Conservation (phyloP, 768 basidiomycete species). For the Panellus pusillus region DNA sequence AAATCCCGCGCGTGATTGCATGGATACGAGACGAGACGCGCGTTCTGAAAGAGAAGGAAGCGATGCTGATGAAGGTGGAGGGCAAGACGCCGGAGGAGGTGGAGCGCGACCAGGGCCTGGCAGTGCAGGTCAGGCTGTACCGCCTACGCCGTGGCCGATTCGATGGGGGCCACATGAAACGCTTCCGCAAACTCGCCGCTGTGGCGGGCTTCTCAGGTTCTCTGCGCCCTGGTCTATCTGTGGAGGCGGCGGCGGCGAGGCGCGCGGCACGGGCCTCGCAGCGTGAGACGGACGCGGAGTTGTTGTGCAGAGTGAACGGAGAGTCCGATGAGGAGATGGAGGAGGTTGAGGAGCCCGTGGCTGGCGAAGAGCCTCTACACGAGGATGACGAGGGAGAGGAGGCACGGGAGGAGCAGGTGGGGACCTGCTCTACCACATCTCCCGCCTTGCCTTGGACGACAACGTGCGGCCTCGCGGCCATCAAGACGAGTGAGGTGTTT, state of each 20-base stretch:
- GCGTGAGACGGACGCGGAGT: no score
- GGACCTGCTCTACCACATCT: not conserved
- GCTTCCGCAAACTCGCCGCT: not conserved
- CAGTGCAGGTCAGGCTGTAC: conserved; percentile 3
- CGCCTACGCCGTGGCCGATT: not conserved
- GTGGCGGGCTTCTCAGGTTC: conserved; percentile 3
- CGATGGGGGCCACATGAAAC: not conserved
- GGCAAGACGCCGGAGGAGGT: not conserved
- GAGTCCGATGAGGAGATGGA: not conserved
- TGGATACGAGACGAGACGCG: conserved; percentile 20
- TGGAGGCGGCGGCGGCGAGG: not conserved
- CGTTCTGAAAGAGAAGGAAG: not conserved
- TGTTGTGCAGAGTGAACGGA: not conserved
- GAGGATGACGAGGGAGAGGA: not conserved
- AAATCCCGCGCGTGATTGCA: conserved; percentile 20
- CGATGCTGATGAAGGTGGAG: not conserved
- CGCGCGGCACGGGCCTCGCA: not conserved
- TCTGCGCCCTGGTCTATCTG: not conserved
- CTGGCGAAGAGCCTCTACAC: not conserved
- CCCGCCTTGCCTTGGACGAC: not conserved
- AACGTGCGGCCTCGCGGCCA: not conserved
- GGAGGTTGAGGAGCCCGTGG: not conserved
- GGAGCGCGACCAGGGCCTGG: not conserved
- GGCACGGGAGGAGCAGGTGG: not conserved
- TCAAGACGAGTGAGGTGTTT: not conserved